These are phyloP conservation scores for Ustilago cynodontis DNA, from an alignment of 1,284 basidiomycete species.

Conservation along the genomic window DNA sequence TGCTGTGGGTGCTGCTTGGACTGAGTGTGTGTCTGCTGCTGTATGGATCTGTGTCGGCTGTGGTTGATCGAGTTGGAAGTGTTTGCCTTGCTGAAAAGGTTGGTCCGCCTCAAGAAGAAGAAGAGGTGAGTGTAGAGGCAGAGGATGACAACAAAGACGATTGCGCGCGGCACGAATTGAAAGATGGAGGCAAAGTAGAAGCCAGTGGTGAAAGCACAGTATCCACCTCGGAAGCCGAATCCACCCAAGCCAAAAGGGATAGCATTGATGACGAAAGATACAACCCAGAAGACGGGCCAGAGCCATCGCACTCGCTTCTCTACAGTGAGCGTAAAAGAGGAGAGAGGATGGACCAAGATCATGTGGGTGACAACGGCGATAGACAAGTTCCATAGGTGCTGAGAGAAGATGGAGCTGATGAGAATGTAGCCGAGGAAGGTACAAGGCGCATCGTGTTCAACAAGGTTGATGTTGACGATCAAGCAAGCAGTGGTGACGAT, in stretches of 20 bases:
- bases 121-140: conserved; percentile 66
- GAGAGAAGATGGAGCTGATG: conserved; percentile 56
- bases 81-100: conserved; percentile 53
- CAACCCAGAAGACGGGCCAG: conserved; percentile 59
- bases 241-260: conserved; percentile 51
- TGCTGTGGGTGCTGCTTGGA: conserved; percentile 13
- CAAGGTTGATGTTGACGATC: conserved; percentile 50
- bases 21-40: background rate
- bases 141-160: conserved; percentile 58
- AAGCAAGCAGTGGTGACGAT: conserved; percentile 53
- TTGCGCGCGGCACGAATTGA: conserved; percentile 53
- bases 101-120: conserved; percentile 63
- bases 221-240: conserved; percentile 55
- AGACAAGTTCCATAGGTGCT: conserved; percentile 64
- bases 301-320: conserved; percentile 58
- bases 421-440: conserved; percentile 56
- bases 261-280: conserved; percentile 52
- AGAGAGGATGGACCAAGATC: conserved; percentile 63
- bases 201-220: conserved; percentile 49
- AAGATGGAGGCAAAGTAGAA: conserved; percentile 53
- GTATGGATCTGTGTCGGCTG: conserved; percentile 13
- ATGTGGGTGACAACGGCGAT: conserved; percentile 64
- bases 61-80: conserved; percentile 27
- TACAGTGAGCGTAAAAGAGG: conserved; percentile 50
- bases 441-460: conserved; percentile 34